Base-by-base conservation (phyloP, 495 filamentous ascomycete genomes). In the Penicillium verhagenii region DNA sequence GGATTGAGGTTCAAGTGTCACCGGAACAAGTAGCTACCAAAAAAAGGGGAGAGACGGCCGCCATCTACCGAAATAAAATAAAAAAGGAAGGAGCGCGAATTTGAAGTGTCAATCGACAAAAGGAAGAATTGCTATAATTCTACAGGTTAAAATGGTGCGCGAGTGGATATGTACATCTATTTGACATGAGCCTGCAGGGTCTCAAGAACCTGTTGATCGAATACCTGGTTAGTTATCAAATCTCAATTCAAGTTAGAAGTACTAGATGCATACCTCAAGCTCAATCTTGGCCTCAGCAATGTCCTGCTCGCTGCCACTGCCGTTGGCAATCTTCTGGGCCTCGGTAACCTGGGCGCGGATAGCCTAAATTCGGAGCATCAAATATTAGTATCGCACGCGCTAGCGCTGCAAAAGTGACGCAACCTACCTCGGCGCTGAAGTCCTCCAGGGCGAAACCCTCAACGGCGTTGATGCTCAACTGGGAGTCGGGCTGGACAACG, bases 261-360 rank as follows among this genome's bases (percentile, higher is more conserved):
- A 29, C 29, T 25, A 37, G 38, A 43, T 47, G 63, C 80, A 57
- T 77, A 96, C 94, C 89, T 97, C 94, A 59, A 99, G 77, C 81
- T 99, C 95, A 70, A 97, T 90, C 82, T 94, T 97, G 53, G 94
- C 94, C 84, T 97, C 94, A 52, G 92, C 92, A 73, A 96, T 89
- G 68, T 99, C 94, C 76, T 92, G 88, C 83, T 97, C 94, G 72
- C 92, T 96, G 64, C 94, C 94, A 67, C 80, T 84, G 61, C 94
- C 94, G 69, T 76, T 81, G 55, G 88, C 91, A 73, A 97, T 88
- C 85, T 96, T 97, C 78, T 96, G 89, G 55, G 93, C 90, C 78
- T 99, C 94, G 49, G 87, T 72, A 57, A 97, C 87, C 78, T 96
- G 72, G 54, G 63, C 47, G 26, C 62, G 67, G 58, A 77, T 72